These are phyloP conservation scores for Ceratobasidium theobromae DNA, from an alignment of 1,284 basidiomycete genomes.

Conservation along the genomic window DNA sequence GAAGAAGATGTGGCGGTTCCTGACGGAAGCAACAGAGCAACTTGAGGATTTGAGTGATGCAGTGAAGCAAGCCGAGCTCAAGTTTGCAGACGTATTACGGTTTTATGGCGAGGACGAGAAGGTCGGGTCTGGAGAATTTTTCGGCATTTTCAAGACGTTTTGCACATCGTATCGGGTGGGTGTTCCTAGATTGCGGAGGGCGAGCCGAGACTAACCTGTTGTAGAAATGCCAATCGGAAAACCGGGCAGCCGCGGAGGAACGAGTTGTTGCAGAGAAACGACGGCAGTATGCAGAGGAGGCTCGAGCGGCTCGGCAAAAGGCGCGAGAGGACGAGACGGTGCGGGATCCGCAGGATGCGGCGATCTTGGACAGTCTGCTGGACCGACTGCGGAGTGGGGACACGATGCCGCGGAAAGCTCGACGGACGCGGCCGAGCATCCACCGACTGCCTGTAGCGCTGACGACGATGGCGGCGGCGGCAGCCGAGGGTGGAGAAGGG, in stretches of 20 bases:
- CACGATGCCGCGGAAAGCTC: conserved; percentile 56
- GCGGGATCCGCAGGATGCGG: conserved; percentile 58
- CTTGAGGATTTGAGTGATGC: conserved; percentile 83
- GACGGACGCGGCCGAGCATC: conserved; percentile 49
- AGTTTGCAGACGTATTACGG: conserved; percentile 77
- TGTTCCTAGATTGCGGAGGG: conserved; percentile 24
- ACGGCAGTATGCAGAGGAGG: conserved; percentile 62
- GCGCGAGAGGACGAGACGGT: conserved; percentile 48
- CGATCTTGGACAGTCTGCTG: conserved; percentile 70
- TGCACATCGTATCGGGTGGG: conserved; percentile 85
- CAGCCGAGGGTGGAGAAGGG: conserved; percentile 44
- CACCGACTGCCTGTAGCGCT: conserved; percentile 11
- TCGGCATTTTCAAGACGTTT: conserved; percentile 93
- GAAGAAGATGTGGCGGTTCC: conserved; percentile 86
- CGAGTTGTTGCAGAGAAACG: conserved; percentile 64
- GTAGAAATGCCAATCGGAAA: conserved; percentile 84
- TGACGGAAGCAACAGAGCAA: conserved; percentile 68
- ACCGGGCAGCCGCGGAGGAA: conserved; percentile 68
- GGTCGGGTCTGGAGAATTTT: conserved; percentile 81
- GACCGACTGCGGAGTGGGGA: conserved; percentile 73
- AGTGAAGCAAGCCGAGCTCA: conserved; percentile 78
- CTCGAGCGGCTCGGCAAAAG: conserved; percentile 58
- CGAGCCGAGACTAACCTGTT: conserved; percentile 11
- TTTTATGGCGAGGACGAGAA: conserved; percentile 93
- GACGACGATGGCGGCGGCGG: conserved; percentile 39